phyloP scores from a whole-genome alignment of 768 basidiomycete genomes.

The Leccinum variicolor region DNA sequence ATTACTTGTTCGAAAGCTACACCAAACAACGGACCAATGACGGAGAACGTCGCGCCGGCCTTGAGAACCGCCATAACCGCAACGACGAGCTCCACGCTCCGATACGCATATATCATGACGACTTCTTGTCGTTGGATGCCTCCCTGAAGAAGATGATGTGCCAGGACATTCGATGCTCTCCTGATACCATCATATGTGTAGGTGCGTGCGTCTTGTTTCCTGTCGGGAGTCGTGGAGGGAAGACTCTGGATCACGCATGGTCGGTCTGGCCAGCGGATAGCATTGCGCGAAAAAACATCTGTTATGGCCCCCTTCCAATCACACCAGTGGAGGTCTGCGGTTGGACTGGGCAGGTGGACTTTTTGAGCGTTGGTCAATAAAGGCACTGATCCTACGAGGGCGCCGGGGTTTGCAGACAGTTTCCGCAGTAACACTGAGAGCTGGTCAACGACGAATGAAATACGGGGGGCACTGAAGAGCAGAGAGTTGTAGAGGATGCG shows the following conservation, averaged over 20 bases:
- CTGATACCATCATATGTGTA: constrained; percentile 84
- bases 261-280: constrained; percentile 71
- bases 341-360: constrained; percentile 74
- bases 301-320: constrained; percentile 97
- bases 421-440: constrained; percentile 75
- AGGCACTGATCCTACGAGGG: constrained; percentile 75
- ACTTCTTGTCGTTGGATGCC: constrained; percentile 93
- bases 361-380: constrained; percentile 72
- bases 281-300: constrained; percentile 90
- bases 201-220: constrained; percentile 49
- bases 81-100: constrained; percentile 94
- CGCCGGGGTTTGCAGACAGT: constrained; percentile 62
- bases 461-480: constrained; percentile 78
- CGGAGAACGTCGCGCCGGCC: constrained; percentile 94
- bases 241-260: constrained; percentile 85
- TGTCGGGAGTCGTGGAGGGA: constrained; percentile 35
- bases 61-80: constrained; percentile 97
- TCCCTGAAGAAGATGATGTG: constrained; percentile 82
- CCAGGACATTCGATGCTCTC: constrained; percentile 81
- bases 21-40: constrained; percentile 67
- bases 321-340: constrained; percentile 91
- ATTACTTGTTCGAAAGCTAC: not conserved
- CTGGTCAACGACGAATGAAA: constrained; percentile 79
- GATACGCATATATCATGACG: constrained; percentile 96
- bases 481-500: constrained; percentile 93